Base-by-base conservation (phyloP, 495 filamentous ascomycete species). In the Friedmanniomyces simplex region DNA sequence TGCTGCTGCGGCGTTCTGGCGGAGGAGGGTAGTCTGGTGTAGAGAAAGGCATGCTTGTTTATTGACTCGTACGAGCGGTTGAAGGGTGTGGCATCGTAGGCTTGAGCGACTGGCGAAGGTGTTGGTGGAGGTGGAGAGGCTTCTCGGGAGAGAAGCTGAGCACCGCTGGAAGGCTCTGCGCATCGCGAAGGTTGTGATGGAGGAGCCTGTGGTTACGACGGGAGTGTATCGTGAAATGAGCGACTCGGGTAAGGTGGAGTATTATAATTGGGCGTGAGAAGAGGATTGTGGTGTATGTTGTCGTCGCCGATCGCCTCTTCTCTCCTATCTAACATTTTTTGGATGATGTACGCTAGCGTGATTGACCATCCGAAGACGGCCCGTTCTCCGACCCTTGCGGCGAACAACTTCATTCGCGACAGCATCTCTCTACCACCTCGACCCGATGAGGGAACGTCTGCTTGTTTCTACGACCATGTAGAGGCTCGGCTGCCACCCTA, bases 1-100 rank as follows among this genome's bases (percentile, higher is more conserved):
- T n/a, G n/a, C 32, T 21, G 60, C 56, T 7, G 60, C 60, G 20
- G 52, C 63, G 45, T 59, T 14, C 39, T 66, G 63, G 11, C 36
- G 55, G 1, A 54, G 48, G n/a, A 47, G 45, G 7, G 57, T 52
- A 22, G 56, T 53, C 30, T 63, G 60, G 30, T 66, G 63, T 2
- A 63, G 53, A 22, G 2, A n/a, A 8, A 57, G 55, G 14, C 3
- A 22, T 3, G 50, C 26, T n/a, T 4, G 47, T 41, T 25, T 13
- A 20, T 2, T 43, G 39, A 20, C 5, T 43, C 39, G 39, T 13
- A 13, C 39, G 14, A 43, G 13, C 39, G 28, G 28, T 32, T 13
- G 39, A 2, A 43, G 39, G 3, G 39, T 20, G 39, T 43, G 39
- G 14, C 39, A 43, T 43, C 18, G 39, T 20, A n/a, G 39, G 39